Percentiles rank a stretch among this genome's conserved stretches.
phyloP scores from a whole-genome alignment of 352 stramenopile species.

The Pythium myriotylum region DNA sequence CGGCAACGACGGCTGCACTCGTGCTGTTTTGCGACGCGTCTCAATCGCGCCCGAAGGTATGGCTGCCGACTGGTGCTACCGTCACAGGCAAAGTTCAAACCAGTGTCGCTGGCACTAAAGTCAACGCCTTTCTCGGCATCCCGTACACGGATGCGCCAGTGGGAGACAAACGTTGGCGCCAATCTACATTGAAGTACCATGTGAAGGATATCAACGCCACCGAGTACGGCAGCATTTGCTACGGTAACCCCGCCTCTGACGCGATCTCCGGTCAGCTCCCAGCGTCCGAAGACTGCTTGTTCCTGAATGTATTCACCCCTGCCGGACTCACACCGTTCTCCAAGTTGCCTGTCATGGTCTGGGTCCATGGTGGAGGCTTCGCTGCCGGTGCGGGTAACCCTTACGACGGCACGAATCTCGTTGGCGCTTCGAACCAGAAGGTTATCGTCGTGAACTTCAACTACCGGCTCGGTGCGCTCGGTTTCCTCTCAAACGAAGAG shows the following conservation, averaged over 20 bases:
- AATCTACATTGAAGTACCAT: conserved; percentile 1
- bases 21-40: not conserved
- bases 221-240: conserved; percentile 7
- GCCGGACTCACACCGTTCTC: conserved; percentile 14
- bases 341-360: conserved; percentile 38
- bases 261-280: not conserved
- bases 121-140: conserved; percentile 5
- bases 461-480: conserved; percentile 36
- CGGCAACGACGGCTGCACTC: no score
- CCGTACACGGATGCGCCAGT: conserved; percentile 7
- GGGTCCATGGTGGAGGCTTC: conserved; percentile 36
- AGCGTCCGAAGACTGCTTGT: conserved; percentile 35
- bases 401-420: conserved; percentile 3
- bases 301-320: conserved; percentile 36
- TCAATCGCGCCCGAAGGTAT: not conserved
- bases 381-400: conserved; percentile 15
- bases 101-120: not conserved
- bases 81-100: conserved; percentile 1
- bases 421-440: conserved; percentile 20
- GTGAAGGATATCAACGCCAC: conserved; percentile 9
- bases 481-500: conserved; percentile 17
- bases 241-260: not conserved
- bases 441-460: conserved; percentile 41
- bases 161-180: conserved; percentile 10
- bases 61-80: not conserved